These are phyloP conservation scores for Grosmannia serpens DNA, from an alignment of 2,329 filamentous ascomycete species.

Conservation along the genomic window DNA sequence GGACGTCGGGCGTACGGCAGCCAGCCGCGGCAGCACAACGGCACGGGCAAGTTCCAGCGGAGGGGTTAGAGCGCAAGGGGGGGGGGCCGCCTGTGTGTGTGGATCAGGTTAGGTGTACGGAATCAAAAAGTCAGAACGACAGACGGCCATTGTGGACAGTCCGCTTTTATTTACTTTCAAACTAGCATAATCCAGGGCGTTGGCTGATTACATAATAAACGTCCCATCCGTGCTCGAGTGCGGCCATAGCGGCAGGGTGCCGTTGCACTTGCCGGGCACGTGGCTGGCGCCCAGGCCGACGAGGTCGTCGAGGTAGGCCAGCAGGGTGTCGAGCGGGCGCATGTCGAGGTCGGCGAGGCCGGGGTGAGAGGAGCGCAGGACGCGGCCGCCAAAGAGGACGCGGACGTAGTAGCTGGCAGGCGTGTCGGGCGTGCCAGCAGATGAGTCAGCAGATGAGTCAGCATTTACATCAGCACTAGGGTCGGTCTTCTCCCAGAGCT, in stretches of 20 bases:
- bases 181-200: not conserved
- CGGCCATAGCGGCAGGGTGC: slow-evolving; percentile 3
- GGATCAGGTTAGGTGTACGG: not conserved
- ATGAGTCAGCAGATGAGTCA: not conserved
- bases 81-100: not conserved
- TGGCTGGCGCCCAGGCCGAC: slow-evolving; percentile 42
- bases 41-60: slow-evolving; percentile 10
- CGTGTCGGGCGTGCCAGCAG: no score
- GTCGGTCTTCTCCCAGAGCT: slow-evolving; percentile 42
- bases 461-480: slow-evolving; percentile 8
- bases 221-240: not conserved
- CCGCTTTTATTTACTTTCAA: no score
- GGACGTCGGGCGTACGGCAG: slow-evolving; percentile 60
- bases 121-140: no score
- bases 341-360: slow-evolving; percentile 58
- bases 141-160: no score
- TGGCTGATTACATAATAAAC: not conserved
- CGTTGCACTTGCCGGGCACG: slow-evolving; percentile 13
- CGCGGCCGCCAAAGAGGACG: slow-evolving; percentile 59
- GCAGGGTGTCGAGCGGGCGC: slow-evolving; percentile 51
- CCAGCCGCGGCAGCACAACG: slow-evolving; percentile 50
- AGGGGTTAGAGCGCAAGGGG: not conserved
- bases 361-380: slow-evolving; percentile 57
- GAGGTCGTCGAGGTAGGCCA: slow-evolving; percentile 61
- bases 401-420: slow-evolving; percentile 46